Conservation (phyloP, 106 monocot species). For the Dendrobium huoshanense region DNA sequence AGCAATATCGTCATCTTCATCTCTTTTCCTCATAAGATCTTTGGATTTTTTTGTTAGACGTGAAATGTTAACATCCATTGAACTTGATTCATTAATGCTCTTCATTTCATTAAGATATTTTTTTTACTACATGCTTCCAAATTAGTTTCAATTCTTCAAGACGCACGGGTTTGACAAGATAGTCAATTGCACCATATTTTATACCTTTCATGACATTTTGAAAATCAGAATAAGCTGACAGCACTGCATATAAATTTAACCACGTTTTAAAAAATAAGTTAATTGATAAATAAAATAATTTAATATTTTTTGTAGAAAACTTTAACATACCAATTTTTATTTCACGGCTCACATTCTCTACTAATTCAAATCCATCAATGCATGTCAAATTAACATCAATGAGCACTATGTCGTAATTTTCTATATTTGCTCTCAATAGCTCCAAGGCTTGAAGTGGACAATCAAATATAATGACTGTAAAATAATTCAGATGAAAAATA, state of each 20-base stretch:
- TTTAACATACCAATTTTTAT: slow-evolving; percentile 43
- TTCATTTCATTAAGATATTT: slow-evolving; percentile 36
- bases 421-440: slow-evolving; percentile 37
- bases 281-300: not conserved
- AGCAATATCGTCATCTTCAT: slow-evolving; percentile 24
- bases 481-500: not conserved
- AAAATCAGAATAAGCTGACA: slow-evolving; percentile 54
- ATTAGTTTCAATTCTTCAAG: slow-evolving; percentile 61
- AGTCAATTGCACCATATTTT: slow-evolving; percentile 68
- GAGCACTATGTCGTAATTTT: slow-evolving; percentile 36
- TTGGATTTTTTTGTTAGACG: slow-evolving; percentile 38
- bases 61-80: not conserved
- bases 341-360: slow-evolving; percentile 41
- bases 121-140: slow-evolving; percentile 72
- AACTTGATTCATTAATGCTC: slow-evolving; percentile 20
- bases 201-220: slow-evolving; percentile 60
- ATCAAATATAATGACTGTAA: not conserved
- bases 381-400: slow-evolving; percentile 54
- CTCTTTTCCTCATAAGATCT: slow-evolving; percentile 51
- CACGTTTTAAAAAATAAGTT: not conserved
- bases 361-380: slow-evolving; percentile 48
- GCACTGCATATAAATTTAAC: slow-evolving; percentile 33
- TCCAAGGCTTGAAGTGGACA: slow-evolving; percentile 26
- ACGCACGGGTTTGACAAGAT: slow-evolving; percentile 66
- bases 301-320: not conserved